Base-by-base conservation (phyloP, 495 filamentous ascomycete species). In the Penicillium flavigenum region DNA sequence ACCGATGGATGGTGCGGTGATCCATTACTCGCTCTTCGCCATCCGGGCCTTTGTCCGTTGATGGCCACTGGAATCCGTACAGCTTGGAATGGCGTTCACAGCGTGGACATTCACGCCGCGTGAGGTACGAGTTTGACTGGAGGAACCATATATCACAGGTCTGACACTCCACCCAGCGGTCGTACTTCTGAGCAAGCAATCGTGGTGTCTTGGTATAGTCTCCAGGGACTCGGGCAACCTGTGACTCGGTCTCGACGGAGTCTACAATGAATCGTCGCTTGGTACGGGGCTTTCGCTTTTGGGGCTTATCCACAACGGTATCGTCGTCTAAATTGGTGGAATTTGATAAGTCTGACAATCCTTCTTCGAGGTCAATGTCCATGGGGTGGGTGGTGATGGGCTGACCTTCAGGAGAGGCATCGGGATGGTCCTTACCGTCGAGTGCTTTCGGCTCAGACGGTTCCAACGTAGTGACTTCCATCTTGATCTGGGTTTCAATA, bases 11-110 rank as follows among this genome's bases (percentile, higher is more conserved):
- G 0, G 75, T 82, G 24, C 89, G 74, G 59, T 91, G 88, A 58
- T 92, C 89, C 62, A 90, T 78, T 7, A 92, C 71, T 2, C 89
- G 78, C 53, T 89, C 87, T 65, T 96, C 91, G 22, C 81, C 83
- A 64, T 98, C 94, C 17, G 81, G 81, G 1, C 88, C 88, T 56
- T 86, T 85, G 36, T 96, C 88, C 2, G 95, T 98, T 72, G 98
- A 95, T 17, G 94, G 94, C 95, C 95, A 99, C 50, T 84, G 81
- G 64, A 88, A 96, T 0, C 95, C 95, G 68, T 97, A 99, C 1
- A 99, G 77, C 71, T 95, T 98, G 26, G 89, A 92, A 63, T 99
- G 94, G 0, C 95, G 82, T 75, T 98, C 95, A 72, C 94, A 99
- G 17, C 95, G 84, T 10, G 88, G 90, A 67, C 94, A 99, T 27